Percentiles rank a stretch among this genome's conserved stretches.
Conservation (phyloP, 2,329 filamentous ascomycete genomes). For the Sphaerostilbella broomeana region DNA sequence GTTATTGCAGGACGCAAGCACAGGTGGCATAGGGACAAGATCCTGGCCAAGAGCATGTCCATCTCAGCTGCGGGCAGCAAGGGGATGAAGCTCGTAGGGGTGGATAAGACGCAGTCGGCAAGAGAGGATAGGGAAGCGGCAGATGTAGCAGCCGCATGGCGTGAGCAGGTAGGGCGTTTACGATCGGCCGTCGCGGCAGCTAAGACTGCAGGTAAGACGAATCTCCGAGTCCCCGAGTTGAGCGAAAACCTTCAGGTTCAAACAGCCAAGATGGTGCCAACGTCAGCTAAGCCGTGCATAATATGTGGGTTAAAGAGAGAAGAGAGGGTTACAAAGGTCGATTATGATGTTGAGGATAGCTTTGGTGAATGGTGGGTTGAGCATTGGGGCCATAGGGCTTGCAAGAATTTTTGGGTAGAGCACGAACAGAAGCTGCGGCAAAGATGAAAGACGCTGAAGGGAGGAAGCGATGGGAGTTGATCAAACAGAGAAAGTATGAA, state of each 20-base stretch:
- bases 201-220: constrained; percentile 50
- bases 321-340: constrained; percentile 70
- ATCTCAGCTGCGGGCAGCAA: constrained; percentile 72
- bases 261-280: constrained; percentile 65
- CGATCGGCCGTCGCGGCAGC: constrained; percentile 64
- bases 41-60: constrained; percentile 79
- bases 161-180: constrained; percentile 65
- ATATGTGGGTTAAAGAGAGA: constrained; percentile 85
- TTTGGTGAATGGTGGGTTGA: constrained; percentile 98
- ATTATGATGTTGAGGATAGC: constrained; percentile 74
- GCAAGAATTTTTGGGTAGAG: constrained; percentile 77
- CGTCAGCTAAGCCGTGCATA: constrained; percentile 68
- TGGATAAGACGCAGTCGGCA: constrained; percentile 75
- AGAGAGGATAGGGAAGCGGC: constrained; percentile 80
- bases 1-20: constrained; percentile 78
- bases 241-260: constrained; percentile 61
- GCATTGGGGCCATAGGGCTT: constrained; percentile 74
- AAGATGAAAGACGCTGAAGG: constrained; percentile 51
- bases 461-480: no score
- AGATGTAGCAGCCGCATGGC: constrained; percentile 71
- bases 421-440: constrained; percentile 65
- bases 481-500: no score
- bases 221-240: constrained; percentile 62
- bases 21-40: constrained; percentile 85
- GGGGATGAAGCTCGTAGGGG: constrained; percentile 83